Evolutionary conservation across 2,329 filamentous ascomycete genomes (phyloP), one percentile per base, ranked within the genome.

Genomic region (Diplodia corticola): DNA sequence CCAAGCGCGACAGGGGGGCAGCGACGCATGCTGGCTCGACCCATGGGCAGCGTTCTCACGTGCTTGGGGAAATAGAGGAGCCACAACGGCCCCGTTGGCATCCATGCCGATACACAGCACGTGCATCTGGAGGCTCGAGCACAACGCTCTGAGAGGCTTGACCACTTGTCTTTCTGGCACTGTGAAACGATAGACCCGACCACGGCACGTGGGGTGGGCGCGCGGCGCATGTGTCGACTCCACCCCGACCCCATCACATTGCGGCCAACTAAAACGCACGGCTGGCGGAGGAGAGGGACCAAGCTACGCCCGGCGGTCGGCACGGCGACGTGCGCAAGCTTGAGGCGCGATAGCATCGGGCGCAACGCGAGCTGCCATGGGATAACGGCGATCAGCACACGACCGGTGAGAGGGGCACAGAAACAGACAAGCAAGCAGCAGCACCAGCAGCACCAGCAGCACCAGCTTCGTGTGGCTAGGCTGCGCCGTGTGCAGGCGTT

Each of bases 71-170:
- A 28, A 61, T 30, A 61, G 57, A 44, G 40, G 40, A 49, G 17
- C 57, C 44, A 5, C 40, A 33, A n/a, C 10, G 26, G 40, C 26
- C 30, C 57, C 57, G 26, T 49, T 49, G 44, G 28, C 20, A 44
- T 20, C 26, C 26, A 35, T 30, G 28, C 48, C 26, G 57, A 49
- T 61, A 49, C 57, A 20, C 57, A 24, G 57, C 28, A 30, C 57
- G 57, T 46, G 10, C 57, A 49, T 20, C 57, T 12, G 57, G 44
- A 44, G 57, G 57, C 22, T 40, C 57, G 40, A 10, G 57, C 57
- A 37, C n/a, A 20, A 44, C 40, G 20, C n/a, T 35, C n/a, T 20
- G 20, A n/a, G 40, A 44, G n/a, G 40, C 44, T 24, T 49, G 37
- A 15, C 24, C 20, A 7, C n/a, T 9, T 22, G 55, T 13, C 37